phyloP scores from a whole-genome alignment of 495 filamentous ascomycete genomes.

The Penicillium bialowiezense region DNA sequence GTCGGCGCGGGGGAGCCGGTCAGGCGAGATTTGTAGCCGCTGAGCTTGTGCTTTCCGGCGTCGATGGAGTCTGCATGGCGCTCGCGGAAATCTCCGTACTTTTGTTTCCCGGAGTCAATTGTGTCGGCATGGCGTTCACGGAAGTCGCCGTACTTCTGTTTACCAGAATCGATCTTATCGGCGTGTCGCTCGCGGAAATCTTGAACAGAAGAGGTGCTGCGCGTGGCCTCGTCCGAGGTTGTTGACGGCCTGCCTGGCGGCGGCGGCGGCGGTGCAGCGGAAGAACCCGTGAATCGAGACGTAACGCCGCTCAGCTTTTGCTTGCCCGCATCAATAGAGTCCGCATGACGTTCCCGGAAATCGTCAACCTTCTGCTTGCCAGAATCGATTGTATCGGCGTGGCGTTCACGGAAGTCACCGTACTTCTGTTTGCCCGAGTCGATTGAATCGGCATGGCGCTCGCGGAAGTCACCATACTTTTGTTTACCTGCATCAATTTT shows the following conservation, averaged over 20 bases:
- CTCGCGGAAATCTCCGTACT: constrained; percentile 5
- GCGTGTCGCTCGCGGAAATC: constrained; percentile 61
- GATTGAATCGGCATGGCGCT: constrained; percentile 59
- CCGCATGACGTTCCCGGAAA: constrained; percentile 6
- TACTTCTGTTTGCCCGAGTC: constrained; percentile 59
- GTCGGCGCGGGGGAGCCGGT: constrained; percentile 20
- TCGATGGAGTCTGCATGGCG: constrained; percentile 3
- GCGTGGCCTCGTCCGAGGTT: too few species aligned
- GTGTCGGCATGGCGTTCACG: constrained; percentile 2
- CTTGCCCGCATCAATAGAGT: constrained; percentile 1
- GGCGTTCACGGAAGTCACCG: constrained; percentile 48
- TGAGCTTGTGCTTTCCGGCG: constrained; percentile 3
- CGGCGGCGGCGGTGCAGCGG: background rate
- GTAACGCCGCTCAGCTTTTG: constrained; percentile 2
- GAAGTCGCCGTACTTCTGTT: constrained; percentile 61
- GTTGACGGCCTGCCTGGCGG: too few species aligned
- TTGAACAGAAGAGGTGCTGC: background rate
- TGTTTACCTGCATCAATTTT: constrained; percentile 65
- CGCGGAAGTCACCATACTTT: constrained; percentile 63
- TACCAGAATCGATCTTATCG: constrained; percentile 65
- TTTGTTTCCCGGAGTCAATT: constrained; percentile 1
- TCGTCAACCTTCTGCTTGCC: constrained; percentile 2
- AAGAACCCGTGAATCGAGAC: constrained; percentile 2
- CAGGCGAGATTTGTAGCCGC: background rate
- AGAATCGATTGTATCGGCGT: background rate